Evolutionary conservation across 140 eudicot genomes (phyloP).

Genomic region (Stevia rebaudiana): DNA sequence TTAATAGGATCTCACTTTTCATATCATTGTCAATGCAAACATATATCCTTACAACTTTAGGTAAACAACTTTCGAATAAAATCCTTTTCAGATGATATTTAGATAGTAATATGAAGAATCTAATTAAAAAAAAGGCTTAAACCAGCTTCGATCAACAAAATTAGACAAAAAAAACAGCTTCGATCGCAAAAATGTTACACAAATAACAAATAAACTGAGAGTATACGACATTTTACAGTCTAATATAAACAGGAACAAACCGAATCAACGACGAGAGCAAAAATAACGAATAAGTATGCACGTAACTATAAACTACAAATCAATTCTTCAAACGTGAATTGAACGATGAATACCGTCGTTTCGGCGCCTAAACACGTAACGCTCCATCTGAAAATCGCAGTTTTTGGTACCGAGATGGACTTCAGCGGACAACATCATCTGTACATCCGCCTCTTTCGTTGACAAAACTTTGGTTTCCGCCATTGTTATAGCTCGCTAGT

Average conservation of each 20-base stretch:
- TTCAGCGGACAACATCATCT: conserved; percentile 46
- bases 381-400: conserved; percentile 77
- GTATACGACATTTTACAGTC: not conserved
- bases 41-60: too few relatives aligned
- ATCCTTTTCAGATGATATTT: not conserved
- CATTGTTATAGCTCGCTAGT: conserved; percentile 13
- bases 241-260: not conserved
- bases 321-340: not conserved
- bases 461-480: conserved; percentile 18
- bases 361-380: conserved; percentile 69
- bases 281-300: not conserved
- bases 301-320: not conserved
- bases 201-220: not conserved
- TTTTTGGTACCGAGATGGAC: conserved; percentile 57
- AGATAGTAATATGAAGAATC: not conserved
- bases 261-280: not conserved
- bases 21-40: too few relatives aligned
- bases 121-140: not conserved
- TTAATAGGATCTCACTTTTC: not conserved
- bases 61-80: not conserved
- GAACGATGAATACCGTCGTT: conserved; percentile 37
- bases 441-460: conserved; percentile 42
- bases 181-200: not conserved
- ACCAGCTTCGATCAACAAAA: not conserved
- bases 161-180: not conserved